phyloP scores from a whole-genome alignment of 768 basidiomycete genomes.

The Butyriboletus loyo region DNA sequence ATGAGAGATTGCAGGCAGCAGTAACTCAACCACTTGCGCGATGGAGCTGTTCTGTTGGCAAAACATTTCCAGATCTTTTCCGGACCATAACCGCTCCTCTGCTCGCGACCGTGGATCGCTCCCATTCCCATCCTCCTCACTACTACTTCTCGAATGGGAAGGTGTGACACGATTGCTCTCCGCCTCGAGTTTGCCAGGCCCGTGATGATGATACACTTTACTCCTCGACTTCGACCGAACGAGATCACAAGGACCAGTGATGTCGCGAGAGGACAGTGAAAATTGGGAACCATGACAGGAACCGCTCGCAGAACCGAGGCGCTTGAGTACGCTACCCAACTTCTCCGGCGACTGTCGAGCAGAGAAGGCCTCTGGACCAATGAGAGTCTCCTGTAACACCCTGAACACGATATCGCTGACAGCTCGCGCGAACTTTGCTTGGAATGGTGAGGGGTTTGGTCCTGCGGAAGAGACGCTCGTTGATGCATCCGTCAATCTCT shows the following conservation, averaged over 20 bases:
- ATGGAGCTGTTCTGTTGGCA: constrained; percentile 91
- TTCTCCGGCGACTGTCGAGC: constrained; percentile 25
- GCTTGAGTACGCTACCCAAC: constrained; percentile 35
- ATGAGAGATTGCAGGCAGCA: constrained; percentile 51
- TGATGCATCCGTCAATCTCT: constrained; percentile 61
- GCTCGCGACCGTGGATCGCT: constrained; percentile 34
- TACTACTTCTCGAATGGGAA: constrained; percentile 26
- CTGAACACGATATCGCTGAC: constrained; percentile 75
- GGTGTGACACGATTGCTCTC: constrained; percentile 36
- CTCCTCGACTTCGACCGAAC: constrained; percentile 70
- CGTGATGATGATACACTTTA: constrained; percentile 61
- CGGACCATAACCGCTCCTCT: constrained; percentile 63
- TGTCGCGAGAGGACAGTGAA: constrained; percentile 25
- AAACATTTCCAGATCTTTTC: constrained; percentile 78
- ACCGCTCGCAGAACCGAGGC: constrained; percentile 19
- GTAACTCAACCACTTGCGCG: constrained; percentile 63
- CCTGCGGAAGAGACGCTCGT: constrained; percentile 23
- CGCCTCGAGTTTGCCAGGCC: constrained; percentile 61
- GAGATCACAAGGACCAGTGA: constrained; percentile 36
- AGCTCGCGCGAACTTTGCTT: constrained; percentile 55
- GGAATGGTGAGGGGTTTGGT: constrained; percentile 33
- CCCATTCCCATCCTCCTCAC: constrained; percentile 31
- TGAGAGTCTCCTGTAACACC: constrained; percentile 81
- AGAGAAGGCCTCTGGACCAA: constrained; percentile 37
- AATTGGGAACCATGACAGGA: constrained; percentile 23